A percentile compares a stretch with the other conserved stretches of the same genome.
Conservation (phyloP, 805 yeast genomes). For the Barnettozyma californica region DNA sequence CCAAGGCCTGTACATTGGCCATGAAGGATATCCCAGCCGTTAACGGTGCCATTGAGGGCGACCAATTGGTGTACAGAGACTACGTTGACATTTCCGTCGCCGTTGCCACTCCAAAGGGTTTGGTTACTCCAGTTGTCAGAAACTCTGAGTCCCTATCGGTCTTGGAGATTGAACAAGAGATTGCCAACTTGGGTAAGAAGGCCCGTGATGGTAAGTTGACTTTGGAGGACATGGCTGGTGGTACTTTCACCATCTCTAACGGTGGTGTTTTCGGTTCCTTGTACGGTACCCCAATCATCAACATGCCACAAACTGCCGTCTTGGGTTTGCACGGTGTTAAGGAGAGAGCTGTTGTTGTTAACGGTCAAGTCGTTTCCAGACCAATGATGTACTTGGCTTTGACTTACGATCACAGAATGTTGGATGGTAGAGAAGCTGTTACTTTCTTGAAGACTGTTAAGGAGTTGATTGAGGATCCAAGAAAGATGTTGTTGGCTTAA, state of each 20-base stretch:
- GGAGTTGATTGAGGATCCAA: constrained; percentile 97
- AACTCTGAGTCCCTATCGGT: constrained; percentile 90
- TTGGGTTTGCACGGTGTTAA: constrained; percentile 96
- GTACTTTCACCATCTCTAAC: constrained; percentile 97
- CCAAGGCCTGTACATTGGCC: constrained; percentile 89
- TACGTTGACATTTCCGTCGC: constrained; percentile 94
- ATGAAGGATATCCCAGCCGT: constrained; percentile 93
- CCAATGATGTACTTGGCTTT: constrained; percentile 99
- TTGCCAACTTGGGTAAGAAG: constrained; percentile 72
- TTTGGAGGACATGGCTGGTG: constrained; percentile 98
- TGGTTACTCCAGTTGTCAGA: constrained; percentile 96
- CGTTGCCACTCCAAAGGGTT: constrained; percentile 98
- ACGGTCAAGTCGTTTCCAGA: constrained; percentile 93
- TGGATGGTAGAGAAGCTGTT: constrained; percentile 99
- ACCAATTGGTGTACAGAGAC: constrained; percentile 93
- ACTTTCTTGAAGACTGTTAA: constrained; percentile 93
- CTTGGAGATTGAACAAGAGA: constrained; percentile 86
- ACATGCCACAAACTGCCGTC: constrained; percentile 97
- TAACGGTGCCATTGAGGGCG: constrained; percentile 91
- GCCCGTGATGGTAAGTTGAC: constrained; percentile 97
- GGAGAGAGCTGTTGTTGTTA: constrained; percentile 94
- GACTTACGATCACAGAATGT: constrained; percentile 95
- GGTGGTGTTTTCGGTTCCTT: constrained; percentile 99
- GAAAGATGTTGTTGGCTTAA: constrained; percentile 80
- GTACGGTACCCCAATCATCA: constrained; percentile 97